Evolutionary conservation across 768 basidiomycete genomes (phyloP).

Genomic region (Pleurotus djamor): DNA sequence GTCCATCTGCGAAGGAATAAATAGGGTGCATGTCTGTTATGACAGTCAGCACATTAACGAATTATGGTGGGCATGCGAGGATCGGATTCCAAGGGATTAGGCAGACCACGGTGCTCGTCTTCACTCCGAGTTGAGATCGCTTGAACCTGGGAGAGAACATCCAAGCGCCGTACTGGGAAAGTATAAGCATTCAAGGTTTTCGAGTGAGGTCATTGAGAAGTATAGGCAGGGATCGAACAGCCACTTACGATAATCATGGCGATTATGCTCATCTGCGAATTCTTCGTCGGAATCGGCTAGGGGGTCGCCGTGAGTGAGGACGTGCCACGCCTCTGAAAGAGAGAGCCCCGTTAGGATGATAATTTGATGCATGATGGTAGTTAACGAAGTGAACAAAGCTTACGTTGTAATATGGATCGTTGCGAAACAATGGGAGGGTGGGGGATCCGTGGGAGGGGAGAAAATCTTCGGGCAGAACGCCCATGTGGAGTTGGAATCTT

Average conservation of each 20-base stretch:
- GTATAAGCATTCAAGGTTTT: background rate
- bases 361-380: conserved; percentile 7
- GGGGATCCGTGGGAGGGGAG: conserved; percentile 10
- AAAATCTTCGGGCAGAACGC: conserved; percentile 12
- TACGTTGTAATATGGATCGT: conserved; percentile 69
- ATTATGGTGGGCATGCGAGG: background rate
- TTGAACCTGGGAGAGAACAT: background rate
- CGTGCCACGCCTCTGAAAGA: conserved; percentile 68
- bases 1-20: conserved; percentile 2
- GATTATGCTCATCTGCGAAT: conserved; percentile 57
- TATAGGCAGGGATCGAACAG: background rate
- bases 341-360: background rate
- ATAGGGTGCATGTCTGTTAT: background rate
- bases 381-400: conserved; percentile 16
- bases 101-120: background rate
- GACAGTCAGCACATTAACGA: background rate
- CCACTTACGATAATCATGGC: conserved; percentile 62
- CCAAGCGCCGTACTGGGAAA: conserved; percentile 1
- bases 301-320: conserved; percentile 65
- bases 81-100: background rate
- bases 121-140: background rate
- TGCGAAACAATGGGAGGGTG: conserved; percentile 27
- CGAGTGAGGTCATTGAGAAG: background rate
- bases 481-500: conserved; percentile 6
- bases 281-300: conserved; percentile 77